Conservation (phyloP, 169 alveolate genomes). For the Cryptosporidium felis region DNA sequence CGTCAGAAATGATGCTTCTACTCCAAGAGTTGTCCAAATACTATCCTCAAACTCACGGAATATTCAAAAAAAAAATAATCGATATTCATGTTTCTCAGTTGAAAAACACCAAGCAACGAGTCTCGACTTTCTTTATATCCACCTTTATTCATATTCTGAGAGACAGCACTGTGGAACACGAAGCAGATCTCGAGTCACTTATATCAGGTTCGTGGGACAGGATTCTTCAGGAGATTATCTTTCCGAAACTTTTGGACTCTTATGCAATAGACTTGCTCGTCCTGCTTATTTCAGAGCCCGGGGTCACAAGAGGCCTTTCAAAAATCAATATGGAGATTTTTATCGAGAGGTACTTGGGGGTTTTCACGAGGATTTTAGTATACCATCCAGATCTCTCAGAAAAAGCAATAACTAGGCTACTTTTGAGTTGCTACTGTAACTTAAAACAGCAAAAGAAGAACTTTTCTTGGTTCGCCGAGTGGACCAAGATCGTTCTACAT, state of each 20-base stretch:
- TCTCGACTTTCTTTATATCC: slow-evolving; percentile 3
- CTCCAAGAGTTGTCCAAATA: slow-evolving; percentile 4
- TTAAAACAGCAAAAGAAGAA: neutral
- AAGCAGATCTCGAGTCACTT: neutral
- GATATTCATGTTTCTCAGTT: slow-evolving; percentile 5
- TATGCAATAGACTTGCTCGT: neutral
- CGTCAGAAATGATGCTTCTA: slow-evolving; percentile 22
- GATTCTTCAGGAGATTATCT: neutral
- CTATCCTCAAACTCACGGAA: neutral
- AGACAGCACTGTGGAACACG: neutral
- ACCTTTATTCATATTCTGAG: slow-evolving; percentile 1
- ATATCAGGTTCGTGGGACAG: slow-evolving; percentile 9
- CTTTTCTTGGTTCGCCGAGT: slow-evolving; percentile 14
- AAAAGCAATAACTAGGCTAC: neutral
- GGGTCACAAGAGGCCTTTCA: neutral
- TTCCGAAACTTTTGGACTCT: neutral
- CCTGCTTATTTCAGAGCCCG: neutral
- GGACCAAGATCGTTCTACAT: neutral
- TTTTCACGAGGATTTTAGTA: neutral
- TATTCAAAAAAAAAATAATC: neutral
- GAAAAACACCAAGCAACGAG: neutral
- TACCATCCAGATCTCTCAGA: slow-evolving; percentile 26
- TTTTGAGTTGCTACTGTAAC: neutral
- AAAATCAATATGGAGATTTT: neutral
- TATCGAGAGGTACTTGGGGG: slow-evolving; percentile 14